Conservation (phyloP, 164 flowering plant species). For the Vitis cinerea region DNA sequence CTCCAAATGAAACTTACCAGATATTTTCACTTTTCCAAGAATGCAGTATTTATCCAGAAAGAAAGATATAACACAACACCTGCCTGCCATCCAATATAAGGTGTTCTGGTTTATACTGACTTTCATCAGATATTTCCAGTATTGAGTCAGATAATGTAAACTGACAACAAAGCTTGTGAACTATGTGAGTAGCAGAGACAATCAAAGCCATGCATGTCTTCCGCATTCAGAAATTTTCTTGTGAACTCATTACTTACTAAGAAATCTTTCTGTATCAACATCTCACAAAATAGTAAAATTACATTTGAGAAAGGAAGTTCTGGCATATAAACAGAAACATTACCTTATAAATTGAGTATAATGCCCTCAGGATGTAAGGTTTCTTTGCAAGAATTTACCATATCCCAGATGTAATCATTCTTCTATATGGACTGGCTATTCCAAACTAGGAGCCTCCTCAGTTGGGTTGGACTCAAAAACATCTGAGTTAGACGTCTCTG, state of each 20-base stretch:
- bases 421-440: slow-evolving; percentile 30
- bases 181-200: no score
- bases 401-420: no score
- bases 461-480: slow-evolving; percentile 93
- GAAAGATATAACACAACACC: no score
- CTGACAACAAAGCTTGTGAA: no score
- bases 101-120: no score
- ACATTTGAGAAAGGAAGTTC: not conserved
- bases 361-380: not conserved
- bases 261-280: slow-evolving; percentile 5
- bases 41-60: no score
- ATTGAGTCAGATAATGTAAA: no score
- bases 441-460: slow-evolving; percentile 91
- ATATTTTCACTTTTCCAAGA: no score
- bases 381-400: not conserved
- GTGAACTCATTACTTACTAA: not conserved
- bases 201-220: no score
- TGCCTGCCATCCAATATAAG: no score
- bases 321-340: not conserved
- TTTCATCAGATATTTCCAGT: no score
- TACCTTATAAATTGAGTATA: slow-evolving; percentile 13
- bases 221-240: not conserved
- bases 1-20: no score
- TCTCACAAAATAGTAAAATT: slow-evolving; percentile 7
- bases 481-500: slow-evolving; percentile 69